These are phyloP conservation scores for Dryas drummondii DNA, from an alignment of 306 rosid genomes.

Conservation along the genomic window DNA sequence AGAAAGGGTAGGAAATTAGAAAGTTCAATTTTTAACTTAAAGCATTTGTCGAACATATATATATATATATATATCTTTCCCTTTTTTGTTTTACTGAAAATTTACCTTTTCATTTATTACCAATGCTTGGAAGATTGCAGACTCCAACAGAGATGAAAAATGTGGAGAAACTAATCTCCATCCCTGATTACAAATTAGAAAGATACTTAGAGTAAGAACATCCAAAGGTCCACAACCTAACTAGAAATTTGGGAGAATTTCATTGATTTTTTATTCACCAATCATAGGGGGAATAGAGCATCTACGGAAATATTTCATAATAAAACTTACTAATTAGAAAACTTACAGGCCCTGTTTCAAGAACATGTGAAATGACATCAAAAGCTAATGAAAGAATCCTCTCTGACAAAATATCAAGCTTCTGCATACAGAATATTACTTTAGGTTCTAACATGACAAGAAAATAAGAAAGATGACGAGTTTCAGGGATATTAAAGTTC, in stretches of 20 bases:
- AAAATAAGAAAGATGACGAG: neutral
- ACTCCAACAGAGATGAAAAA: slow-evolving; percentile 63
- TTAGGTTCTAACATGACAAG: slow-evolving; percentile 22
- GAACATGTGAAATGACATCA: slow-evolving; percentile 78
- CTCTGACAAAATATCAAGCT: slow-evolving; percentile 64
- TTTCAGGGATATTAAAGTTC: neutral
- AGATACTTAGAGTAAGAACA: slow-evolving; percentile 15
- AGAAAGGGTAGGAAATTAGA: slow-evolving; percentile 17
- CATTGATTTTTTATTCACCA: neutral
- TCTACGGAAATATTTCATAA: neutral
- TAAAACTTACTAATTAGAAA: slow-evolving; percentile 18
- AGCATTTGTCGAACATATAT: neutral
- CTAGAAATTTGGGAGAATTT: neutral
- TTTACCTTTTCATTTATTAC: slow-evolving; percentile 81
- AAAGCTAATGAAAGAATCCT: slow-evolving; percentile 74
- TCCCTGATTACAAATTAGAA: slow-evolving; percentile 56
- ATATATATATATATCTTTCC: neutral
- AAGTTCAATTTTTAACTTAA: slow-evolving; percentile 8
- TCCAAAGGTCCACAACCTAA: slow-evolving; percentile 10
- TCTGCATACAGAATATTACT: slow-evolving; percentile 49
- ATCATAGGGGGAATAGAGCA: neutral
- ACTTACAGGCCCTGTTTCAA: slow-evolving; percentile 87
- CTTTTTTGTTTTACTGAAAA: slow-evolving; percentile 15
- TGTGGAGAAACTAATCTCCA: slow-evolving; percentile 92
- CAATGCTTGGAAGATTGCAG: slow-evolving; percentile 80